Evolutionary conservation across 306 rosid genomes (phyloP), one percentile per base, ranked within the genome.

Genomic region (Begonia masoniana): DNA sequence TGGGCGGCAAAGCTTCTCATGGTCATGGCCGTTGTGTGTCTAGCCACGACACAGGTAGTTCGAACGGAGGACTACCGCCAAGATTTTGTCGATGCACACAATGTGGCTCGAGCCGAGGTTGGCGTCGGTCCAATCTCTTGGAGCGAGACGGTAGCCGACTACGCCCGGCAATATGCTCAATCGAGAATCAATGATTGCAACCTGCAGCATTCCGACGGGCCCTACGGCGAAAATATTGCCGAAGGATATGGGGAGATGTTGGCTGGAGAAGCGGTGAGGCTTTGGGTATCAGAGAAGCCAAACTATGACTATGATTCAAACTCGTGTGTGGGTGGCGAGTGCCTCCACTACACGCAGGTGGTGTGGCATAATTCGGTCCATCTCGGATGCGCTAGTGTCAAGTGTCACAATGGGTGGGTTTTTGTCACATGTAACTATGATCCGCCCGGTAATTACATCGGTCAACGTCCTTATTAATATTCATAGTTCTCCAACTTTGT

Each of bases 371-470:
- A 60, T n/a, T 31, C 65, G 2, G 15, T 21, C 15, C 56, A 24
- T 15, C 9, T 60, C 2, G 65, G 65, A 13, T 60, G 65, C 41
- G 65, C 65, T 13, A 51, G 52, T 7, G 65, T 60, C 6, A 45
- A 24, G 7, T 50, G 65, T 43, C 17, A 42, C 23, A 60, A 13
- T 19, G 57, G 65, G 5, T 56, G 65, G 6, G 52, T 56, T 9
- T 51, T 60, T 26, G 56, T 68, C n/a, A 35, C 47, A 7, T 83
- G 87, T 69, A 80, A 80, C 65, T 80, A 84, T 68, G 78, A 63
- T 56, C 88, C 94, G 11, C 77, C 26, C 0, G 82, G 94, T 36
- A 80, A 80, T 49, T 16, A 4, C 13, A 9, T 1, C 23, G 79
- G 68, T 0, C 72, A 74, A 43, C 46, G 17, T 10, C 87, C 93